A percentile compares a stretch with the other conserved stretches of the same genome.
Conservation (phyloP, 2,329 filamentous ascomycete genomes). For the Cytospora piceae region DNA sequence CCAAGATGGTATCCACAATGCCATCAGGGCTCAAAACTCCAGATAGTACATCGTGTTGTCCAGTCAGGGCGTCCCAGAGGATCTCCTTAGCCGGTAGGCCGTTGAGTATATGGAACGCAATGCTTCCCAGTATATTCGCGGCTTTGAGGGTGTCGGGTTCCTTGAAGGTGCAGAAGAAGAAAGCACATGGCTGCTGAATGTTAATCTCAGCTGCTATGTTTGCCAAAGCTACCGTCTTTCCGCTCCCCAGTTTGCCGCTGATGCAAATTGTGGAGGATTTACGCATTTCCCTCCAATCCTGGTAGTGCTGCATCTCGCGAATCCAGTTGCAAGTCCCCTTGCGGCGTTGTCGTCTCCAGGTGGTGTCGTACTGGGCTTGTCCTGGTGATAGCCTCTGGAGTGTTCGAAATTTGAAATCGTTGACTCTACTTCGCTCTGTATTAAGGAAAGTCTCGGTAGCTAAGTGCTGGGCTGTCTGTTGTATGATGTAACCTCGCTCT, state of each 20-base stretch:
- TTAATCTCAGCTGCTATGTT: conserved; percentile 8
- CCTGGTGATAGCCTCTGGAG: conserved; percentile 16
- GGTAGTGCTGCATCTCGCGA: conserved; percentile 10
- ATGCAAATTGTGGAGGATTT: background rate
- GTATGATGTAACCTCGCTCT: conserved; percentile 16
- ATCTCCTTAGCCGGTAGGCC: background rate
- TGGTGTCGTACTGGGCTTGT: conserved; percentile 11
- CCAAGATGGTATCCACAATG: conserved; percentile 6
- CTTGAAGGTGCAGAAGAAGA: conserved; percentile 13
- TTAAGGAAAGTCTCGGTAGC: background rate
- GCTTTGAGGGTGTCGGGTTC: conserved; percentile 7
- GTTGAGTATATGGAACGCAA: conserved; percentile 13
- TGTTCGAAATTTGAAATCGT: background rate
- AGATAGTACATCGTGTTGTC: background rate
- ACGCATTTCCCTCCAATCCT: conserved; percentile 3
- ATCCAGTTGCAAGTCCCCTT: conserved; percentile 29
- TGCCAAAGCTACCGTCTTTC: conserved; percentile 22
- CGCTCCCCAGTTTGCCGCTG: conserved; percentile 20
- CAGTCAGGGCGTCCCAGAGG: background rate
- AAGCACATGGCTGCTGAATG: conserved; percentile 5
- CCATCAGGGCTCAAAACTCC: background rate
- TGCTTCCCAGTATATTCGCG: conserved; percentile 3
- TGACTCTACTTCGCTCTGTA: background rate
- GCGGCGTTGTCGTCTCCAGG: conserved; percentile 28
- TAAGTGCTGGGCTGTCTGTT: background rate